Percentiles rank a stretch among this genome's conserved stretches.
Conservation (phyloP, 495 filamentous ascomycete species). For the Neurospora sp. region DNA sequence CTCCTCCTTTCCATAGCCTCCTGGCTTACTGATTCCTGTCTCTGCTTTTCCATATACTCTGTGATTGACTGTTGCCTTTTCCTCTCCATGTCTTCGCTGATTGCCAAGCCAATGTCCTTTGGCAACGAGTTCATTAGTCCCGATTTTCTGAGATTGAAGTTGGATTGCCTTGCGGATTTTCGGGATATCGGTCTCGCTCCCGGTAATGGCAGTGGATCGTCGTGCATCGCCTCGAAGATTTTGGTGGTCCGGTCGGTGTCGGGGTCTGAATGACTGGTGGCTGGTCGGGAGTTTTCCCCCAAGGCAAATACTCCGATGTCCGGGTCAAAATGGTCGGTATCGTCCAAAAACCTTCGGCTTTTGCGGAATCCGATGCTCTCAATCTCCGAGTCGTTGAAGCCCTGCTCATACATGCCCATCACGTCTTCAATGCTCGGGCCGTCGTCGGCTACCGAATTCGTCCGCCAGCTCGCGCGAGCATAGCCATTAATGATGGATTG, state of each 20-base stretch:
- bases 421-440: conserved; percentile 84
- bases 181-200: conserved; percentile 13
- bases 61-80: conserved; percentile 1
- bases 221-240: conserved; percentile 36
- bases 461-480: conserved; percentile 38
- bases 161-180: conserved; percentile 27
- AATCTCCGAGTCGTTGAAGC: conserved; percentile 54
- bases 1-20: conserved; percentile 2
- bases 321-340: conserved; percentile 24
- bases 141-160: conserved; percentile 27
- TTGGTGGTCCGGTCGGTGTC: conserved; percentile 16
- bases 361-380: conserved; percentile 23
- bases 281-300: conserved; percentile 15
- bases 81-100: conserved; percentile 15
- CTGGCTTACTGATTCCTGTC: conserved; percentile 4
- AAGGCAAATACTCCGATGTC: conserved; percentile 10
- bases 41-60: conserved; percentile 1
- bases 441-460: conserved; percentile 50
- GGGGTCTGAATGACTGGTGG: conserved; percentile 22
- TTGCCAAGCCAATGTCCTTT: conserved; percentile 19
- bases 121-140: conserved; percentile 23
- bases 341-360: conserved; percentile 22
- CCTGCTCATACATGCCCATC: conserved; percentile 85
- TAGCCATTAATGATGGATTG: conserved; percentile 40
- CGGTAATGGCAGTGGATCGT: conserved; percentile 22